Base-by-base conservation (phyloP, 2,329 filamentous ascomycete species). In the Sodiomyces alkalinus region DNA sequence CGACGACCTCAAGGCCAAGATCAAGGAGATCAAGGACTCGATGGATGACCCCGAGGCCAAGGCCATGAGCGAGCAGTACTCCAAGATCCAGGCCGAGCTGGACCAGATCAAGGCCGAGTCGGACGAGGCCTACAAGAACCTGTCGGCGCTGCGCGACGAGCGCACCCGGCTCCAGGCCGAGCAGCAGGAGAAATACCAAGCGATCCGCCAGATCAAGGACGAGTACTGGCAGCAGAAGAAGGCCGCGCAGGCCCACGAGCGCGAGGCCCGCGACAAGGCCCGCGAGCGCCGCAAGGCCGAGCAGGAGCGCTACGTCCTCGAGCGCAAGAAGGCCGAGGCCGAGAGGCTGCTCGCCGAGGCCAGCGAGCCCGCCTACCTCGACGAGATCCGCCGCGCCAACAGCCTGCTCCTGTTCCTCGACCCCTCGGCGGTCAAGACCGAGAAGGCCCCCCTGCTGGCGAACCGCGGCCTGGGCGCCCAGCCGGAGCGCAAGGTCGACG, bases 1-100 rank as follows among this genome's bases (percentile, higher is more conserved):
- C 42, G 80, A 90, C 46, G 76, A 86, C 30, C 61, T 92, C 42
- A 87, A 83, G 62, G 68, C 74, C 38, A 80, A 92, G 59, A 85
- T 94, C 47, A 77, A 86, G 49, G 76, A 83, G 44, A 75, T 93
- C 51, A 82, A 81, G 60, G 90, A 93, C 57, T 68, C 67, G 39
- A 68, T 94, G 49, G 86, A 94, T 45, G 85, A 93, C 55, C 85
- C 90, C 13, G 87, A 92, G 57, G 72, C 79, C 42, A 87, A 83
- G 62, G 82, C 82, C 5, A 64, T 94, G 34, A 83, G 75, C 46
- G 85, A 94, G 38, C 72, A 79, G 50, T 96, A 92, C 63, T 75
- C 70, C 48, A 70, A 72, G 53, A 74, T 94, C 47, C 80, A 90
- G 60, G 72, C 76, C 41, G 86, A 98, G 62, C 66, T 96, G 29